phyloP scores from a whole-genome alignment of 208 protist genomes.

The Trichomonas vaginalis region DNA sequence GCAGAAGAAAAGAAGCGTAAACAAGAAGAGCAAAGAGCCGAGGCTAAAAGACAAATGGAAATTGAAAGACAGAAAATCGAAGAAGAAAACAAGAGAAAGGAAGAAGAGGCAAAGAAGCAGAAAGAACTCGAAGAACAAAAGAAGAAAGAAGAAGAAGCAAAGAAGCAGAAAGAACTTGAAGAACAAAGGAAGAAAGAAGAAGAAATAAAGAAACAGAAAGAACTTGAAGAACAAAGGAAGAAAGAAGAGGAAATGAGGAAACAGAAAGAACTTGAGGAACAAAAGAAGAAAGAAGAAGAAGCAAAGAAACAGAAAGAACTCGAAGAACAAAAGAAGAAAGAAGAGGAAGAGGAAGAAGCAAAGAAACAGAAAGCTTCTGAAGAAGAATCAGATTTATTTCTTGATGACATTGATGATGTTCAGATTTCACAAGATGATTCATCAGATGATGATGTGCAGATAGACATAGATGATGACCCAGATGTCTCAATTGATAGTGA shows the following conservation, averaged over 20 bases:
- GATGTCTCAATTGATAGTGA: background rate
- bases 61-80: background rate
- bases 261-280: background rate
- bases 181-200: background rate
- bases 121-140: background rate
- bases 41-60: background rate
- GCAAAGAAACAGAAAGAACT: background rate
- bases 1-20: background rate
- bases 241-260: background rate
- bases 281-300: constrained; percentile 4
- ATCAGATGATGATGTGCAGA: too few species aligned
- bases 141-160: background rate
- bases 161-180: background rate
- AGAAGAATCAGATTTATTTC: background rate
- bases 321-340: background rate
- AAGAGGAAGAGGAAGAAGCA: background rate
- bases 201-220: background rate
- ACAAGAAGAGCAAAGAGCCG: background rate
- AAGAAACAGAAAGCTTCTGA: background rate
- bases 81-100: background rate
- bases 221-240: background rate
- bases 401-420: background rate
- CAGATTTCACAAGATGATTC: too few species aligned
- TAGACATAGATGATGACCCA: too few species aligned
- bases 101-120: background rate